A percentile compares a stretch with the other conserved stretches of the same genome.
Evolutionary conservation across 768 basidiomycete genomes (phyloP).

Genomic region (Mrakia gelida): DNA sequence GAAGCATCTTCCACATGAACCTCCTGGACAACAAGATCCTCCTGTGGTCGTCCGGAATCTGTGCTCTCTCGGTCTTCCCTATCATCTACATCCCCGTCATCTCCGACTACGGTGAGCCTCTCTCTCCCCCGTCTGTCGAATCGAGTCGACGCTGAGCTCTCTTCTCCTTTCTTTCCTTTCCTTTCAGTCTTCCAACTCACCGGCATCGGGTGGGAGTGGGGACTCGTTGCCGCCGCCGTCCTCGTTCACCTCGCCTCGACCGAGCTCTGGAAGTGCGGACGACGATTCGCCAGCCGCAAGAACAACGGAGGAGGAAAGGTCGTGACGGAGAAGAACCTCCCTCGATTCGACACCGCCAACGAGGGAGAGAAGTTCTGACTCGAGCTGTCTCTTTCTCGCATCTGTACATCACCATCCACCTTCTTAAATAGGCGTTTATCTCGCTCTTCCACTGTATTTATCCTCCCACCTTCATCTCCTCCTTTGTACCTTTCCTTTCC

Average conservation of each 20-base stretch:
- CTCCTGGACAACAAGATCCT: slow-evolving; percentile 45
- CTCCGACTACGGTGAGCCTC: slow-evolving; percentile 32
- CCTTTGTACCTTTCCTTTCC: too few relatives aligned
- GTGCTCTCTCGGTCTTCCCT: slow-evolving; percentile 43
- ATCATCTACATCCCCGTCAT: slow-evolving; percentile 44
- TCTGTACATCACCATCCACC: too few relatives aligned
- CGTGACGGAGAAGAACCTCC: slow-evolving; percentile 30
- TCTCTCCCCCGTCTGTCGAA: slow-evolving; percentile 35
- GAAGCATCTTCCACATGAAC: slow-evolving; percentile 43
- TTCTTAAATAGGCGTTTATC: too few relatives aligned
- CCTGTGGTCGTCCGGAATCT: slow-evolving; percentile 42
- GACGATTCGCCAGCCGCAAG: not conserved
- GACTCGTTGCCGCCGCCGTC: slow-evolving; percentile 41
- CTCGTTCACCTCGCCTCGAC: slow-evolving; percentile 33
- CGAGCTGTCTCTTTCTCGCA: too few relatives aligned
- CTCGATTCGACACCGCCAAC: slow-evolving; percentile 29
- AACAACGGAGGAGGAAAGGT: slow-evolving; percentile 14
- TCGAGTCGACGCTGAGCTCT: not conserved
- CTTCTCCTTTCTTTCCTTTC: too few relatives aligned
- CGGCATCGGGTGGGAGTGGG: slow-evolving; percentile 45
- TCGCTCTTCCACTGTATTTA: too few relatives aligned
- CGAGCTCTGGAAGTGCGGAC: slow-evolving; percentile 18
- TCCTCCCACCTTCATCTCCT: too few relatives aligned
- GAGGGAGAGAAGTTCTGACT: not conserved
- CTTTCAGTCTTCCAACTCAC: slow-evolving; percentile 43